Conservation (phyloP, 169 alveolate species). For the Plasmodium falciparum region DNA sequence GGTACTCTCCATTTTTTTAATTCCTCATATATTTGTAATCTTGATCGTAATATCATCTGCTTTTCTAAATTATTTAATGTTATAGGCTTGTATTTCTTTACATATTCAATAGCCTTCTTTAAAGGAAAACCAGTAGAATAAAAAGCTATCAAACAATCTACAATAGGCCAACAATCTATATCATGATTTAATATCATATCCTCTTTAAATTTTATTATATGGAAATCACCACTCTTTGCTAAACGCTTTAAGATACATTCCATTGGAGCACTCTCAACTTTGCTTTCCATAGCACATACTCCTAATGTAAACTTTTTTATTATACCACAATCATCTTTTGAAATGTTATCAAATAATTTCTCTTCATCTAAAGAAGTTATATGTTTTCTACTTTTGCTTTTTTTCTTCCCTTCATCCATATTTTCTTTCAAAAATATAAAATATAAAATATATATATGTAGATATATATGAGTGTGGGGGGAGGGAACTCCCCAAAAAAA, state of each 20-base stretch:
- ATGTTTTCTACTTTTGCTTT: conserved; percentile 35
- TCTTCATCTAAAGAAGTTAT: conserved; percentile 59
- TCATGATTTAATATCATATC: conserved; percentile 88
- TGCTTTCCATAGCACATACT: conserved; percentile 93
- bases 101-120: conserved; percentile 78
- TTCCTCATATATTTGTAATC: conserved; percentile 87
- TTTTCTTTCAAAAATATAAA: no score
- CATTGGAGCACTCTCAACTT: conserved; percentile 92
- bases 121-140: conserved; percentile 93
- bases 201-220: conserved; percentile 88
- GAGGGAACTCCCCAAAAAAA: no score
- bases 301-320: conserved; percentile 87
- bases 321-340: conserved; percentile 76
- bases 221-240: conserved; percentile 88
- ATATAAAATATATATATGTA: no score
- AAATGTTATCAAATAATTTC: conserved; percentile 60
- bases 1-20: conserved; percentile 89
- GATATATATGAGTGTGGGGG: no score
- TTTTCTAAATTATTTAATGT: conserved; percentile 76
- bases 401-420: not conserved
- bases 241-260: conserved; percentile 86
- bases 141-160: conserved; percentile 93
- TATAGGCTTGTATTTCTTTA: conserved; percentile 74
- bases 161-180: conserved; percentile 92
- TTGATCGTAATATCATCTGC: conserved; percentile 83